Percentiles rank a stretch among this genome's conserved stretches.
These are phyloP conservation scores for Dacryopinax spathularia DNA, from an alignment of 768 basidiomycete species.

Conservation along the genomic window DNA sequence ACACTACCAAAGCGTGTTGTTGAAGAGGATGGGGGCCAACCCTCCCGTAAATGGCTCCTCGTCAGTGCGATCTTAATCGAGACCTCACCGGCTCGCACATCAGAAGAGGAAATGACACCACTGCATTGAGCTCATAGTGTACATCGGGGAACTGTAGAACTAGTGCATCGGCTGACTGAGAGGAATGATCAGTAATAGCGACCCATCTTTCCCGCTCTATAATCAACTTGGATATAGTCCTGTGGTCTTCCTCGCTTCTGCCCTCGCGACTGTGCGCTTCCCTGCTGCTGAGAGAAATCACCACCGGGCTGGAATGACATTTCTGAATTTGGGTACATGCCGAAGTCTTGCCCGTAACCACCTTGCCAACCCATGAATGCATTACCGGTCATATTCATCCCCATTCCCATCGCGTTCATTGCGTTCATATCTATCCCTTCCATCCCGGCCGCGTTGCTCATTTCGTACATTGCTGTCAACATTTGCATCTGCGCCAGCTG, in stretches of 20 bases:
- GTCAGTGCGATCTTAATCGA: no score
- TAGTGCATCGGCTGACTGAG: no score
- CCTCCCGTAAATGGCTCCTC: not conserved
- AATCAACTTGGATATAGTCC: not conserved
- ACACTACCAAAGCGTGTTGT: slow-evolving; percentile 56
- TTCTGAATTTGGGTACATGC: not conserved
- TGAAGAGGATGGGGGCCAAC: slow-evolving; percentile 32
- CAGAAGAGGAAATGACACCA: not conserved
- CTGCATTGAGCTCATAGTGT: no score
- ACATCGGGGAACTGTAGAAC: no score
- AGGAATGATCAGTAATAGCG: not conserved
- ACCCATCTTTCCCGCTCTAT: not conserved
- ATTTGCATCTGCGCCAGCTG: slow-evolving; percentile 69
- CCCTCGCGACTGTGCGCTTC: not conserved
- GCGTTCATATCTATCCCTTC: slow-evolving; percentile 10
- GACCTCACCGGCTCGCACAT: not conserved
- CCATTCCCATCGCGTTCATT: slow-evolving; percentile 11
- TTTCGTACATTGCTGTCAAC: slow-evolving; percentile 34
- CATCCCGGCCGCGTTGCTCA: slow-evolving; percentile 12
- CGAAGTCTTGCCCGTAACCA: not conserved
- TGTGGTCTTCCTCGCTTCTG: not conserved
- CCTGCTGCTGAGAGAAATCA: not conserved
- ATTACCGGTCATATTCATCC: slow-evolving; percentile 13
- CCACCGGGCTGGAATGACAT: not conserved
- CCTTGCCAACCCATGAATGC: slow-evolving; percentile 8